Percentiles rank a stretch among this genome's conserved stretches.
These are phyloP conservation scores for Neurospora sp. DNA, from an alignment of 2,329 filamentous ascomycete genomes.

Conservation along the genomic window DNA sequence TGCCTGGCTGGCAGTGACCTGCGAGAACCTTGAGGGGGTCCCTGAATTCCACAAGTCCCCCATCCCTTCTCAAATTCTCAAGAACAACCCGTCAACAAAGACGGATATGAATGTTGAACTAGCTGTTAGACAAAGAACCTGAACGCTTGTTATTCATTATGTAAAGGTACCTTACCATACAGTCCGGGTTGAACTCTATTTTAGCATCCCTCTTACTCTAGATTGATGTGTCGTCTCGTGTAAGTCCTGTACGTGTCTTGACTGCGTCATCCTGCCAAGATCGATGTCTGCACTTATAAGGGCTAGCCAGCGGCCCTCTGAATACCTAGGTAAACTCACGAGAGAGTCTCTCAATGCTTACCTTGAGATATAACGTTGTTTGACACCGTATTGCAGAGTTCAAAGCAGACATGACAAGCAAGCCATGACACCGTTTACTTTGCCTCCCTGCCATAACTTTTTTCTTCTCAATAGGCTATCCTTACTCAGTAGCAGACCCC, in stretches of 20 bases:
- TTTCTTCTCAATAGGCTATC: neutral
- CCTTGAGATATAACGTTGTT: too few species aligned
- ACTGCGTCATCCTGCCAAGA: neutral
- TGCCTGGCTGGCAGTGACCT: neutral
- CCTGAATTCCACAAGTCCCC: neutral
- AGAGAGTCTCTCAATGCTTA: too few species aligned
- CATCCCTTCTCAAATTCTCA: neutral
- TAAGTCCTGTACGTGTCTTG: neutral
- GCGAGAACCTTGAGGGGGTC: neutral
- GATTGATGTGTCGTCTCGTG: neutral
- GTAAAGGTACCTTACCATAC: neutral
- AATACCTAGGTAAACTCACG: too few species aligned
- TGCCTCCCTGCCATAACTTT: neutral
- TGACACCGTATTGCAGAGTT: neutral
- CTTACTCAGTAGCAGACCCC: neutral
- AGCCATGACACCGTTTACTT: neutral
- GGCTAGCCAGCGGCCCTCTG: neutral
- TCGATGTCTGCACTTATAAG: neutral
- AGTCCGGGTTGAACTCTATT: neutral
- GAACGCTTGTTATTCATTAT: neutral
- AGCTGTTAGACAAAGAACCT: neutral
- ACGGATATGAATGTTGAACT: neutral
- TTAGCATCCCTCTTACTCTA: neutral
- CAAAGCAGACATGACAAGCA: neutral
- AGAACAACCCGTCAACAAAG: neutral